phyloP scores from a whole-genome alignment of 2,329 filamentous ascomycete genomes.

The Cyphellophora europaea region DNA sequence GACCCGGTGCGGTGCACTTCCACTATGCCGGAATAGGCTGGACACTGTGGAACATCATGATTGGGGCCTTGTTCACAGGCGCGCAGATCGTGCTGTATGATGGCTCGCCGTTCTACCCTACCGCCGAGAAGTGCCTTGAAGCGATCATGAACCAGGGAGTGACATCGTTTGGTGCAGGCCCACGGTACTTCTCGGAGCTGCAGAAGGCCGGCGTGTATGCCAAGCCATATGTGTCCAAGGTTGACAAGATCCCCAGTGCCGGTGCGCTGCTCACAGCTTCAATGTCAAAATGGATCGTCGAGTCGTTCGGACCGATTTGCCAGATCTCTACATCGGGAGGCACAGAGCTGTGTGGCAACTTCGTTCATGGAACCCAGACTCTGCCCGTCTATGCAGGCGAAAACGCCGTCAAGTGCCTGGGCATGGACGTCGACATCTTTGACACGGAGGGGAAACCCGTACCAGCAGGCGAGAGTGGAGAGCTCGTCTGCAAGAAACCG shows the following conservation, averaged over 20 bases:
- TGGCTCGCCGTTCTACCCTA: slow-evolving; percentile 67
- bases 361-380: slow-evolving; percentile 51
- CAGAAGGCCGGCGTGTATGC: slow-evolving; percentile 46
- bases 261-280: slow-evolving; percentile 7
- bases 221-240: slow-evolving; percentile 31
- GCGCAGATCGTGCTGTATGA: slow-evolving; percentile 62
- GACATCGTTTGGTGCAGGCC: slow-evolving; percentile 6
- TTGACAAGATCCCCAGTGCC: slow-evolving; percentile 5
- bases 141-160: slow-evolving; percentile 7
- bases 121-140: slow-evolving; percentile 49
- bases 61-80: slow-evolving; percentile 51
- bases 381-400: slow-evolving; percentile 54
- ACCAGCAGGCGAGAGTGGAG: slow-evolving; percentile 28
- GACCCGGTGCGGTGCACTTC: slow-evolving; percentile 29
- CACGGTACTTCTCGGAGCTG: slow-evolving; percentile 6
- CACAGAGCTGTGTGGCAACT: slow-evolving; percentile 22
- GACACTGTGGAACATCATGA: slow-evolving; percentile 36
- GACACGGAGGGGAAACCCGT: slow-evolving; percentile 6
- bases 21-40: slow-evolving; percentile 36
- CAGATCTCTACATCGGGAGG: slow-evolving; percentile 20
- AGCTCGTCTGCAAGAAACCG: slow-evolving; percentile 36
- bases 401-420: slow-evolving; percentile 44
- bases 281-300: slow-evolving; percentile 5
- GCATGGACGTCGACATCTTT: slow-evolving; percentile 23
- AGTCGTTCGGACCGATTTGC: slow-evolving; percentile 5